phyloP scores from a whole-genome alignment of 2,329 filamentous ascomycete genomes.

The Scleromitrula shiraiana region DNA sequence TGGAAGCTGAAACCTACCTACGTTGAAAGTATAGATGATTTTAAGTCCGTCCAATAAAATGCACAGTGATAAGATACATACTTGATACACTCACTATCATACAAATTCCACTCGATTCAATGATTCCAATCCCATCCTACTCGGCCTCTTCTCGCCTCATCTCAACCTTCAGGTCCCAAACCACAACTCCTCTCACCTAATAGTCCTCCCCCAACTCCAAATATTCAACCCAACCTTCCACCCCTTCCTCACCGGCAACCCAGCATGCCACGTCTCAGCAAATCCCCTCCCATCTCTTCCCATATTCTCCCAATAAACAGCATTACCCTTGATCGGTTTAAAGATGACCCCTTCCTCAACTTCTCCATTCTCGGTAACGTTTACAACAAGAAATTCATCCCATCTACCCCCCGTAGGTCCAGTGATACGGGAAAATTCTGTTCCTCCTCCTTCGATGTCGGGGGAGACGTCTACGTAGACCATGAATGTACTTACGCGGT shows the following conservation, averaged over 20 bases:
- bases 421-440: slow-evolving; percentile 47
- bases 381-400: slow-evolving; percentile 51
- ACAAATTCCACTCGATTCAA: too few relatives aligned
- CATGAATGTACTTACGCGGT: slow-evolving; percentile 51
- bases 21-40: too few relatives aligned
- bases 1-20: too few relatives aligned
- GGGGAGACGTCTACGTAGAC: slow-evolving; percentile 42
- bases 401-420: slow-evolving; percentile 36
- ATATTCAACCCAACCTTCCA: slow-evolving; percentile 56
- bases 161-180: background rate
- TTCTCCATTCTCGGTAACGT: slow-evolving; percentile 19
- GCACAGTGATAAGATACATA: too few relatives aligned
- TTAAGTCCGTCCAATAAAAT: too few relatives aligned
- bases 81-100: background rate
- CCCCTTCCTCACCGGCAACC: slow-evolving; percentile 46
- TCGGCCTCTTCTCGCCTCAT: background rate
- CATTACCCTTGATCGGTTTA: slow-evolving; percentile 48
- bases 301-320: slow-evolving; percentile 56
- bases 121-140: too few relatives aligned
- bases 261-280: slow-evolving; percentile 53
- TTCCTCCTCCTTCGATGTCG: slow-evolving; percentile 48
- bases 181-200: background rate
- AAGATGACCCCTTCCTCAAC: slow-evolving; percentile 44
- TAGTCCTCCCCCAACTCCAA: slow-evolving; percentile 46
- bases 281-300: slow-evolving; percentile 46